Evolutionary conservation across 148 eudicot genomes (phyloP).

Genomic region (Dysphania ambrosioides): DNA sequence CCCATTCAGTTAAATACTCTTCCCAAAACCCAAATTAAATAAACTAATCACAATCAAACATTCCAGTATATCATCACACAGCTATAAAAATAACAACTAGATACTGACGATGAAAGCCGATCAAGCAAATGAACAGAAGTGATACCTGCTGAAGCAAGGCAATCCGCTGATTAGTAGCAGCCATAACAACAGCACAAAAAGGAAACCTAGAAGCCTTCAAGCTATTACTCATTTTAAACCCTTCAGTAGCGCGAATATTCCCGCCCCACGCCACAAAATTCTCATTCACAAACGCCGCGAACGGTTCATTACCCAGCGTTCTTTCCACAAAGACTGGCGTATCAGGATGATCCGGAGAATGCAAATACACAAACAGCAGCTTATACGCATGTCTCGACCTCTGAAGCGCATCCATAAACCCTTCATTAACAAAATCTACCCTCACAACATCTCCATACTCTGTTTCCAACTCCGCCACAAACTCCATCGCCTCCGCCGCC

Average conservation of each 20-base stretch:
- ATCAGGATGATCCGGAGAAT: constrained; percentile 85
- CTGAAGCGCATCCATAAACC: constrained; percentile 90
- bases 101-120: too few species aligned
- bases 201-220: constrained; percentile 93
- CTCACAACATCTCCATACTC: constrained; percentile 38
- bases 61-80: neutral
- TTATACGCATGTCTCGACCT: constrained; percentile 67
- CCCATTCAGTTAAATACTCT: neutral
- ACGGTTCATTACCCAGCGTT: constrained; percentile 49
- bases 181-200: constrained; percentile 95
- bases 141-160: constrained; percentile 88
- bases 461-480: constrained; percentile 57
- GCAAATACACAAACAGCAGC: constrained; percentile 76
- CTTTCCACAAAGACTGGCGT: constrained; percentile 58
- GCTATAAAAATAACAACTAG: neutral
- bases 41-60: neutral
- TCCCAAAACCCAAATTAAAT: neutral
- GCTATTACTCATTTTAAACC: constrained; percentile 98
- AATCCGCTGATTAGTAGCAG: constrained; percentile 88
- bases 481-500: constrained; percentile 53
- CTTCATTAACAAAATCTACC: constrained; percentile 64
- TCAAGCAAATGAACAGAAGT: neutral
- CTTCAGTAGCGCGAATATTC: constrained; percentile 74
- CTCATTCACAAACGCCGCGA: constrained; percentile 67
- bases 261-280: constrained; percentile 85